These are phyloP conservation scores for Dactylellina cionopaga DNA, from an alignment of 2,329 filamentous ascomycete species.

Conservation along the genomic window DNA sequence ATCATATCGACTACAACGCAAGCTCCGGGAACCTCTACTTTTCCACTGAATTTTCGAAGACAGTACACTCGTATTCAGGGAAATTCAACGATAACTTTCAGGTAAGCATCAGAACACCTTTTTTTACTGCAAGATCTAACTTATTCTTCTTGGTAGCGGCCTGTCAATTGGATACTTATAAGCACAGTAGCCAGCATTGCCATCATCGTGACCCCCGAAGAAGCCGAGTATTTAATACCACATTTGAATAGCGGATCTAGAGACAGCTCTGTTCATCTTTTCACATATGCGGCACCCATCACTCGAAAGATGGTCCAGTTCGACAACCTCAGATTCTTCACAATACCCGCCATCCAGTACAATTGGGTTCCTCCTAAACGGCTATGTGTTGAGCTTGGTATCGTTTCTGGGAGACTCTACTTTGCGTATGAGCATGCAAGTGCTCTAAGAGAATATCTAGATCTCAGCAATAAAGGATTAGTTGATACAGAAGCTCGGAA, in stretches of 20 bases:
- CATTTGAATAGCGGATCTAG: conserved; percentile 12
- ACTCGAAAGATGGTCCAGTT: conserved; percentile 71
- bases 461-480: neutral
- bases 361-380: conserved; percentile 64
- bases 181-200: conserved; percentile 64
- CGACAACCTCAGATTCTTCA: conserved; percentile 67
- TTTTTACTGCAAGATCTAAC: conserved; percentile 56
- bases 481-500: conserved; percentile 11
- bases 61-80: conserved; percentile 60
- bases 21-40: conserved; percentile 61
- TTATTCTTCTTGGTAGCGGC: conserved; percentile 57
- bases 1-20: conserved; percentile 60
- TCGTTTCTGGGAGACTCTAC: conserved; percentile 71
- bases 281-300: conserved; percentile 70
- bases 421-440: conserved; percentile 66
- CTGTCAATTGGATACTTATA: conserved; percentile 73
- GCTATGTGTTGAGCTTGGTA: conserved; percentile 69
- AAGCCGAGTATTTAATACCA: conserved; percentile 65
- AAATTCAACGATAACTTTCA: conserved; percentile 63
- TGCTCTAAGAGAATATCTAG: conserved; percentile 58
- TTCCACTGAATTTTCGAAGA: conserved; percentile 65
- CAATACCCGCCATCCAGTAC: conserved; percentile 64
- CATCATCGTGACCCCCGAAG: conserved; percentile 71
- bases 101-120: conserved; percentile 54
- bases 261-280: conserved; percentile 61